Conservation (phyloP, 305 asterid species). For the Fraxinus ornus region DNA sequence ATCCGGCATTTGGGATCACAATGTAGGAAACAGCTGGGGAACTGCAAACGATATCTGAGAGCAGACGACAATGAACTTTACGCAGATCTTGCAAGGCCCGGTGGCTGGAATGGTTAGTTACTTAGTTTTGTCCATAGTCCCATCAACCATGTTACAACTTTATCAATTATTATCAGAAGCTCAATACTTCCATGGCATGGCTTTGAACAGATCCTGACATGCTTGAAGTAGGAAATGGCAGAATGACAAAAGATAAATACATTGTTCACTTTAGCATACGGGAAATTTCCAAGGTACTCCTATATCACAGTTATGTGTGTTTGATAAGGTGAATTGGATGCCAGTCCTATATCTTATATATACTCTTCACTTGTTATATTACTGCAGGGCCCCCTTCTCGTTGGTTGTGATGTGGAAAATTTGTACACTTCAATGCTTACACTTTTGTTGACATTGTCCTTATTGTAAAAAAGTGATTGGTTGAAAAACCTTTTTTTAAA, state of each 20-base stretch:
- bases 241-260: slow-evolving; percentile 78
- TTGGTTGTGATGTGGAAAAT: slow-evolving; percentile 77
- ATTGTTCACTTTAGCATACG: slow-evolving; percentile 79
- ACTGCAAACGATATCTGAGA: slow-evolving; percentile 72
- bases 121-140: slow-evolving; percentile 28
- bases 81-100: slow-evolving; percentile 74
- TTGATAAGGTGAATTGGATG: neutral
- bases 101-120: slow-evolving; percentile 75
- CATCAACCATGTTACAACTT: neutral
- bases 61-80: slow-evolving; percentile 86
- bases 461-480: slow-evolving; percentile 45
- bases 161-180: slow-evolving; percentile 2
- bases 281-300: slow-evolving; percentile 83
- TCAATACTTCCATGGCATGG: neutral
- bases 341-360: no score
- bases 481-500: no score
- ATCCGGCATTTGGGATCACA: slow-evolving; percentile 47
- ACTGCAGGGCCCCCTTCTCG: slow-evolving; percentile 71
- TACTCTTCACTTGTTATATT: neutral
- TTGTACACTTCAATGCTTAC: no score
- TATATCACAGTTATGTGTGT: neutral
- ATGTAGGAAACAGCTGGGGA: slow-evolving; percentile 90
- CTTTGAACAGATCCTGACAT: slow-evolving; percentile 49
- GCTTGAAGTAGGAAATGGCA: slow-evolving; percentile 95
- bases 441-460: no score